These are phyloP conservation scores for Pleurotus tuoliensis DNA, from an alignment of 768 basidiomycete genomes.

Conservation along the genomic window DNA sequence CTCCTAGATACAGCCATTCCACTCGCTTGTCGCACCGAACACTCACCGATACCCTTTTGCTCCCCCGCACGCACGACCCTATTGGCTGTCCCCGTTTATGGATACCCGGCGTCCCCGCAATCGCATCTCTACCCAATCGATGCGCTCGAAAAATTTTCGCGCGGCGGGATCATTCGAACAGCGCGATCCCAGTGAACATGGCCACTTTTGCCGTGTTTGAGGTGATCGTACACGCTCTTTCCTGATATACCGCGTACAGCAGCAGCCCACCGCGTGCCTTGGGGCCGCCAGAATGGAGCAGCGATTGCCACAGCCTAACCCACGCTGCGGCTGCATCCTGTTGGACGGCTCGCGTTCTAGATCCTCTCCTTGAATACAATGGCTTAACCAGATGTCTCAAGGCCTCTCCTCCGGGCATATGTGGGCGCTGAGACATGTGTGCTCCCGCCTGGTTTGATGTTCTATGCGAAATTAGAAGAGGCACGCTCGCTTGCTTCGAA, in stretches of 20 bases:
- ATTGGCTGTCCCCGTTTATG: not conserved
- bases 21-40: not conserved
- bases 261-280: not conserved
- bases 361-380: no score
- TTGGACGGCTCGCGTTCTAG: no score
- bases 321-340: no score
- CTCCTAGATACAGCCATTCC: not conserved
- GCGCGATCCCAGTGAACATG: slow-evolving; percentile 86
- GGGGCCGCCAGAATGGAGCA: not conserved
- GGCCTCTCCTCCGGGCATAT: no score
- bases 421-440: no score
- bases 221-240: slow-evolving; percentile 40
- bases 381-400: no score
- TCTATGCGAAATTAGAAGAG: no score
- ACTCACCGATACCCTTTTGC: not conserved
- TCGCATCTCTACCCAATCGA: not conserved
- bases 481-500: no score
- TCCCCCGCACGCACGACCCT: not conserved
- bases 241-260: not conserved
- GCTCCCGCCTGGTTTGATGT: no score
- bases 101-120: slow-evolving; percentile 1
- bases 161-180: slow-evolving; percentile 19
- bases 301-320: no score
- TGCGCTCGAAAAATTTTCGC: not conserved
- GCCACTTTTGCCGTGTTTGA: slow-evolving; percentile 78